phyloP scores from a whole-genome alignment of 257 asterid genomes.

The Jacaranda mimosifolia region DNA sequence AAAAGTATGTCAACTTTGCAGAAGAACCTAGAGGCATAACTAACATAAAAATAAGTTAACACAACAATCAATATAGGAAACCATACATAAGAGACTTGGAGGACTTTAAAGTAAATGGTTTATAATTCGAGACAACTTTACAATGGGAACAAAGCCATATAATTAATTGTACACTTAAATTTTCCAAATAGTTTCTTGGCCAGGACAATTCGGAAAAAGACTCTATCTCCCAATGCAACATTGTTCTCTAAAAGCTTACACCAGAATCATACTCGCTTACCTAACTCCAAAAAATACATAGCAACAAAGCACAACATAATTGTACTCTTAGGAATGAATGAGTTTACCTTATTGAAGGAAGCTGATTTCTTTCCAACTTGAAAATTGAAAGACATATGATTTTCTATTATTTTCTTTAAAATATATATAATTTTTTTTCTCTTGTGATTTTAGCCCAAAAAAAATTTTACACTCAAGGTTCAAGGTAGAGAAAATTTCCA shows the following conservation, averaged over 20 bases:
- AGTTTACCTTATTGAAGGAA: background rate
- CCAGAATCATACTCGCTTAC: background rate
- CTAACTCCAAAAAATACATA: background rate
- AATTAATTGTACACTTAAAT: background rate
- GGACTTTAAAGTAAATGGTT: background rate
- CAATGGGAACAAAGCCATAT: background rate
- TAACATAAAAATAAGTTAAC: background rate
- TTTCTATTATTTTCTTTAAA: background rate
- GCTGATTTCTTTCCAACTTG: background rate
- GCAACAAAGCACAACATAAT: background rate
- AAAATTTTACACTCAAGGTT: background rate
- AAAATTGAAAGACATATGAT: background rate
- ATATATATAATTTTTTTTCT: too few species aligned
- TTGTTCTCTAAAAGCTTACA: background rate
- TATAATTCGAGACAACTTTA: too few species aligned
- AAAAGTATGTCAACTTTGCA: constrained; percentile 20
- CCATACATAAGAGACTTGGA: background rate
- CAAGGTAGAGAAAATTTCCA: background rate
- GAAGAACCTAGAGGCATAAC: background rate
- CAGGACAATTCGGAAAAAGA: background rate
- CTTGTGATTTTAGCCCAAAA: background rate
- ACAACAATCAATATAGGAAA: background rate
- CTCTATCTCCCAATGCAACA: background rate
- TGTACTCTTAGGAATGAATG: background rate
- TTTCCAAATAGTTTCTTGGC: background rate